Conservation (phyloP, 208 protist species). For the Eutreptiella sp. region DNA sequence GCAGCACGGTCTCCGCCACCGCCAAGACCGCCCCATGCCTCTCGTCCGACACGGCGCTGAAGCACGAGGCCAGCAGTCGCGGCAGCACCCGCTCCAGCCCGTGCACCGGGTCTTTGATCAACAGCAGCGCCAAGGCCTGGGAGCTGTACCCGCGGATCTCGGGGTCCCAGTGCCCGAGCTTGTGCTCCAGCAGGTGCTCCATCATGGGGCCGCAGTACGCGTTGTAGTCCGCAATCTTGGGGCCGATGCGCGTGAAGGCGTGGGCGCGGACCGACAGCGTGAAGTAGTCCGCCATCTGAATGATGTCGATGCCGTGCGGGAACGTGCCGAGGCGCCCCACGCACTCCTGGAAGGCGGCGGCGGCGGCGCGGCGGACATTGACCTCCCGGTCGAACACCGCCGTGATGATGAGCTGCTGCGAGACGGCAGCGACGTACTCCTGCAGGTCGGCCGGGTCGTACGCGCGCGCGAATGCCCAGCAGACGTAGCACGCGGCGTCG, state of each 20-base stretch:
- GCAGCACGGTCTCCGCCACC: slow-evolving; percentile 68
- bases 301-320: slow-evolving; percentile 91
- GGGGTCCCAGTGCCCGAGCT: slow-evolving; percentile 81
- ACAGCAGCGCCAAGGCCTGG: slow-evolving; percentile 58
- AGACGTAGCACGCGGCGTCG: slow-evolving; percentile 96
- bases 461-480: slow-evolving; percentile 95
- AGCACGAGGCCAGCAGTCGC: slow-evolving; percentile 50
- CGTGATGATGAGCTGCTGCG: slow-evolving; percentile 59
- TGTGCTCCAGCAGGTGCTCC: slow-evolving; percentile 64
- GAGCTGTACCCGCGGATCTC: slow-evolving; percentile 70
- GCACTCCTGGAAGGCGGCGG: slow-evolving; percentile 84
- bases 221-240: slow-evolving; percentile 51
- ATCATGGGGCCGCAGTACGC: slow-evolving; percentile 73
- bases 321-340: slow-evolving; percentile 85
- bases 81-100: slow-evolving; percentile 4
- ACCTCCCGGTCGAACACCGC: slow-evolving; percentile 82
- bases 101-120: slow-evolving; percentile 16
- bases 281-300: slow-evolving; percentile 93
- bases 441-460: slow-evolving; percentile 82
- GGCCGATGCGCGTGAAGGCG: slow-evolving; percentile 75
- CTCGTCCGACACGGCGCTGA: slow-evolving; percentile 53
- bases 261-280: slow-evolving; percentile 75
- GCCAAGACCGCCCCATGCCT: slow-evolving; percentile 83
- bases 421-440: slow-evolving; percentile 63
- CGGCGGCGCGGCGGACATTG: slow-evolving; percentile 78